Base-by-base conservation (phyloP, 139 green algal species). In the Volvox reticuliferus region DNA sequence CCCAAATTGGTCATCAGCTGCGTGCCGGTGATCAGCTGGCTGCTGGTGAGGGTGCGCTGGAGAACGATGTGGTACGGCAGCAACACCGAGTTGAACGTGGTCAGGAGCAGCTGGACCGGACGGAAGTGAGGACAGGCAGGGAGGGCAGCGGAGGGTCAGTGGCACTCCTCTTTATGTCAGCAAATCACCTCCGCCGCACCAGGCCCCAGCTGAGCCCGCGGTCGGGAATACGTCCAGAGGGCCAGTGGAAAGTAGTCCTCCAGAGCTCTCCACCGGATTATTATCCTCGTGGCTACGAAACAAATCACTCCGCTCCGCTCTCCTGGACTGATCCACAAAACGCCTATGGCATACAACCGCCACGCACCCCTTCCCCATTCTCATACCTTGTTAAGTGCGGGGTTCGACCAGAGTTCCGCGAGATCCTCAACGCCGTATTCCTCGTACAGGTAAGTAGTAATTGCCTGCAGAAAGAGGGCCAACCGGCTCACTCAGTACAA, bases 351-450 rank as follows among this genome's bases (percentile, higher is more conserved):
- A 55, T 55, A 55, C 44, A 55, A 55, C 44, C 44, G n/a, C n/a
- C n/a, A n/a, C n/a, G n/a, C n/a, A n/a, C n/a, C n/a, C n/a, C n/a
- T n/a, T n/a, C n/a, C n/a, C n/a, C n/a, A n/a, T n/a, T n/a, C n/a
- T n/a, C n/a, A 24, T 21, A 88, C 82, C 82, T 79, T 14, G 82
- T 88, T 88, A 26, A 88, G 82, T 3, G 2, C 35, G 21, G 82
- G 20, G 12, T 88, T 79, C 2, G 82, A 88, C 82, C 82, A 88
- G 19, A 88, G 82, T 6, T 88, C 82, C 33, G 65, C 33, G 28
- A 88, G 82, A 28, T 88, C 82, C 65, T 75, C 30, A 16, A 88
- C 82, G 21, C 82, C 63, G 65, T 79, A 79, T 32, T 88, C 33
- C 62, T 76, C 28, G 82, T 88, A 65, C 82, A 88, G 63, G 63